These are phyloP conservation scores for Microcyclospora pomicola DNA, from an alignment of 2,329 filamentous ascomycete species.

Conservation along the genomic window DNA sequence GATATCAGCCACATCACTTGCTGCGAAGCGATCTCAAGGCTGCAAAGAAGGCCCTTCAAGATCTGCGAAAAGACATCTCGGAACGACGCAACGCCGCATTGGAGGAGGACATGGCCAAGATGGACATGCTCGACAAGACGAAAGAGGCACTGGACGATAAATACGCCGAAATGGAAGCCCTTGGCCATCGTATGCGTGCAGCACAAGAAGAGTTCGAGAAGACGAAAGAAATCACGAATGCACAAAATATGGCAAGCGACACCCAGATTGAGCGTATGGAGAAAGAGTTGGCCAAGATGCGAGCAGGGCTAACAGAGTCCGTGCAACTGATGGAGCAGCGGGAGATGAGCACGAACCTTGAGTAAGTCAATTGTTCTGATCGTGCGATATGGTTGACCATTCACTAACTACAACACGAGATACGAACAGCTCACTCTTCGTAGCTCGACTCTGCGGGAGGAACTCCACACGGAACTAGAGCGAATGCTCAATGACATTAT, in stretches of 20 bases:
- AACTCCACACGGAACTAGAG: slow-evolving; percentile 94
- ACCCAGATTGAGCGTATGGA: slow-evolving; percentile 98
- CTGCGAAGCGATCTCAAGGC: slow-evolving; percentile 77
- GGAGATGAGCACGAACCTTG: slow-evolving; percentile 92
- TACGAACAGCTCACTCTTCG: slow-evolving; percentile 85
- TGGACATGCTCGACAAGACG: slow-evolving; percentile 84
- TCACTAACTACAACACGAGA: slow-evolving; percentile 30
- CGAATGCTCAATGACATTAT: slow-evolving; percentile 93
- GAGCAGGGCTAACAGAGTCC: slow-evolving; percentile 66
- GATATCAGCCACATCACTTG: slow-evolving; percentile 80
- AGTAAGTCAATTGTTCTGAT: slow-evolving; percentile 43
- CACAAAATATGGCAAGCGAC: slow-evolving; percentile 78
- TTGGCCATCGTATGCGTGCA: slow-evolving; percentile 75
- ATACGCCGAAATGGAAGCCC: slow-evolving; percentile 75
- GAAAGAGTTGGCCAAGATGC: slow-evolving; percentile 91
- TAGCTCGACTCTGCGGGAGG: slow-evolving; percentile 75
- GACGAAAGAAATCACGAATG: slow-evolving; percentile 67
- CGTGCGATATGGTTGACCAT: neutral
- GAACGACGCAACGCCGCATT: slow-evolving; percentile 69
- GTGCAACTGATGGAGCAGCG: slow-evolving; percentile 86
- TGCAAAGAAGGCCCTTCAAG: slow-evolving; percentile 64
- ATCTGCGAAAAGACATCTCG: slow-evolving; percentile 79
- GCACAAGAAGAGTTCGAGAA: slow-evolving; percentile 91
- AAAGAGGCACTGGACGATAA: slow-evolving; percentile 97
- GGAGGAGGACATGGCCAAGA: slow-evolving; percentile 86